Evolutionary conservation across 345 rosid genomes (phyloP).

Genomic region (Rhizophora mangle): DNA sequence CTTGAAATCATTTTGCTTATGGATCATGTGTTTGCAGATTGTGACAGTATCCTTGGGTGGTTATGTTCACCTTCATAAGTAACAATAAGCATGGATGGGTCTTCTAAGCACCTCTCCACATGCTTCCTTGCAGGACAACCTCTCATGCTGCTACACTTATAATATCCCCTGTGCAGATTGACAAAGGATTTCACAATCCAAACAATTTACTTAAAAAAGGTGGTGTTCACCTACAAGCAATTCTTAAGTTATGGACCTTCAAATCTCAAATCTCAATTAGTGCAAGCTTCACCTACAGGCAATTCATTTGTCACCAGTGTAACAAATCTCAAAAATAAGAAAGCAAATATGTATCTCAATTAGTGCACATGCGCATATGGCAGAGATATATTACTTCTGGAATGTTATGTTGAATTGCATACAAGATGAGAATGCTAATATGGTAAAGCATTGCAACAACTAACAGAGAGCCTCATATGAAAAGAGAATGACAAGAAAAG

Average conservation of each 20-base stretch:
- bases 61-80: slow-evolving; percentile 97
- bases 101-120: slow-evolving; percentile 92
- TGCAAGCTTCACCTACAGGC: too few species aligned
- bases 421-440: too few species aligned
- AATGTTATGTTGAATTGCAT: too few species aligned
- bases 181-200: slow-evolving; percentile 2
- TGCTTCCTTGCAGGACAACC: slow-evolving; percentile 99
- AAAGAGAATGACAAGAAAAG: too few species aligned
- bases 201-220: not conserved
- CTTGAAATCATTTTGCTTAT: slow-evolving; percentile 14
- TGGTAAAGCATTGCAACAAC: too few species aligned
- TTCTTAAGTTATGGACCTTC: not conserved
- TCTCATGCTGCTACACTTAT: slow-evolving; percentile 96
- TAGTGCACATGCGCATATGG: too few species aligned
- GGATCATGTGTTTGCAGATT: slow-evolving; percentile 55
- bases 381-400: too few species aligned
- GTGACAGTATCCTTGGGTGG: slow-evolving; percentile 66
- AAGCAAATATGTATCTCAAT: too few species aligned
- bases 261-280: too few species aligned
- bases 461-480: too few species aligned
- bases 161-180: slow-evolving; percentile 70
- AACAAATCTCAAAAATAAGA: not conserved
- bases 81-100: slow-evolving; percentile 83
- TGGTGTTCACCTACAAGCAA: not conserved
- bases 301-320: slow-evolving; percentile 3